Evolutionary conservation across 1,139 yeast genomes (phyloP).

Genomic region (Lodderomyces theae): DNA sequence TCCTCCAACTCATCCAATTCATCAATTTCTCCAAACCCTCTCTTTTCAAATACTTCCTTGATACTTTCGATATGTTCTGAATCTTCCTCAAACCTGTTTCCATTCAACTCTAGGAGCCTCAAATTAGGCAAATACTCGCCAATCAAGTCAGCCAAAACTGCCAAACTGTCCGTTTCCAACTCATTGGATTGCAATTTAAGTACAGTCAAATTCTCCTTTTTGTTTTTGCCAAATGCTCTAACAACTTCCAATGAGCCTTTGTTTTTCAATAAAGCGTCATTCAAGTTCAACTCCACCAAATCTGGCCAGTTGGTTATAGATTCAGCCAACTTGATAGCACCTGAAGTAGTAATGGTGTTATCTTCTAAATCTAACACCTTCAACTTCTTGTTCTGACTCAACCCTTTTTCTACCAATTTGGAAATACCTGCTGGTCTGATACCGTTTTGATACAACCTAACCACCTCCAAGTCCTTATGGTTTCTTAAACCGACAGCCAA

Average conservation of each 20-base stretch:
- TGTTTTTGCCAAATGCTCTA: slow-evolving; percentile 40
- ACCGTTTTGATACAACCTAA: slow-evolving; percentile 91
- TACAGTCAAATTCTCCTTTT: slow-evolving; percentile 41
- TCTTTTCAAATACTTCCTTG: slow-evolving; percentile 58
- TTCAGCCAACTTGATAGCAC: slow-evolving; percentile 50
- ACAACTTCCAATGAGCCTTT: slow-evolving; percentile 63
- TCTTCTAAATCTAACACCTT: slow-evolving; percentile 85
- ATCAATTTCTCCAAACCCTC: slow-evolving; percentile 81
- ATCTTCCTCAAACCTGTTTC: slow-evolving; percentile 71
- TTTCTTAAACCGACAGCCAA: slow-evolving; percentile 74
- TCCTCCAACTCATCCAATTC: slow-evolving; percentile 95
- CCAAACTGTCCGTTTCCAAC: slow-evolving; percentile 65
- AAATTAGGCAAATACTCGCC: slow-evolving; percentile 58
- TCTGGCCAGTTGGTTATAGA: slow-evolving; percentile 43
- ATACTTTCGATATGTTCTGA: slow-evolving; percentile 34
- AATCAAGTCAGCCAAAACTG: slow-evolving; percentile 52
- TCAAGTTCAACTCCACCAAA: slow-evolving; percentile 75
- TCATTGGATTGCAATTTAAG: slow-evolving; percentile 89
- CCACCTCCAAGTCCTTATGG: slow-evolving; percentile 68
- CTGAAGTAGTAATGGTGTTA: slow-evolving; percentile 83
- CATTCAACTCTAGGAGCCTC: slow-evolving; percentile 75
- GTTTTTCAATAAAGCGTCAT: slow-evolving; percentile 83
- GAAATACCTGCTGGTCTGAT: slow-evolving; percentile 91
- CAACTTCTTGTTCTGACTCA: slow-evolving; percentile 57
- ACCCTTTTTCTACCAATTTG: slow-evolving; percentile 70